These are phyloP conservation scores for Perilla frutescens DNA, from an alignment of 257 asterid genomes.

Conservation along the genomic window DNA sequence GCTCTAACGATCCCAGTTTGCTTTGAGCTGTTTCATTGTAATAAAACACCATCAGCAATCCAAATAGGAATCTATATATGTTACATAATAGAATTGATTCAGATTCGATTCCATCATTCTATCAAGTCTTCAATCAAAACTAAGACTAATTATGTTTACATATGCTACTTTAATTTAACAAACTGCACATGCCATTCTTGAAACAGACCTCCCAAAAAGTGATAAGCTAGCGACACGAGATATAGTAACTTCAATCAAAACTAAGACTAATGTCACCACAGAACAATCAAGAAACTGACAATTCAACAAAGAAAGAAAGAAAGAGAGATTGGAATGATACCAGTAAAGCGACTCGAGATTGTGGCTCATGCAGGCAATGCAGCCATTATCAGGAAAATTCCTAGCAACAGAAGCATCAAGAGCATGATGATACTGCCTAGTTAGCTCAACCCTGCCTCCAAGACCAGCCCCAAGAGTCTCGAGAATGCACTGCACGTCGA, in stretches of 20 bases:
- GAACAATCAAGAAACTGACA: not conserved
- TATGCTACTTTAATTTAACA: too few relatives aligned
- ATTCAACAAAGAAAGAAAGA: not conserved
- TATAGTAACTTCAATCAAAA: not conserved
- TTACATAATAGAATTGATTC: not conserved
- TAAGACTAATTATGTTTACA: not conserved
- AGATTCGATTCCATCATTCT: not conserved
- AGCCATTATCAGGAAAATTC: slow-evolving; percentile 81
- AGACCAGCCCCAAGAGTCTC: slow-evolving; percentile 86
- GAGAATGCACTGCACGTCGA: slow-evolving; percentile 84
- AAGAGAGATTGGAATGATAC: slow-evolving; percentile 36
- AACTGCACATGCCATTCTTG: not conserved
- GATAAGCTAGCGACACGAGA: too few relatives aligned
- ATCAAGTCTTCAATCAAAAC: not conserved
- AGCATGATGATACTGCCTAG: slow-evolving; percentile 82
- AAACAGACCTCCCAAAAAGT: not conserved
- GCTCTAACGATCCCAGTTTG: slow-evolving; percentile 83
- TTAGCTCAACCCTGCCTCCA: slow-evolving; percentile 84
- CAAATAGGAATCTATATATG: not conserved
- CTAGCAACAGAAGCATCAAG: slow-evolving; percentile 83
- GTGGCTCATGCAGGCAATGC: slow-evolving; percentile 95
- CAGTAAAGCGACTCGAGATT: slow-evolving; percentile 83
- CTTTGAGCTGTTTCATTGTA: slow-evolving; percentile 63
- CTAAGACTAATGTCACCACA: not conserved
- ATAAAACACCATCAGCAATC: slow-evolving; percentile 9